Base-by-base conservation (phyloP, 2,329 filamentous ascomycete genomes). In the Sporothrix protearum region DNA sequence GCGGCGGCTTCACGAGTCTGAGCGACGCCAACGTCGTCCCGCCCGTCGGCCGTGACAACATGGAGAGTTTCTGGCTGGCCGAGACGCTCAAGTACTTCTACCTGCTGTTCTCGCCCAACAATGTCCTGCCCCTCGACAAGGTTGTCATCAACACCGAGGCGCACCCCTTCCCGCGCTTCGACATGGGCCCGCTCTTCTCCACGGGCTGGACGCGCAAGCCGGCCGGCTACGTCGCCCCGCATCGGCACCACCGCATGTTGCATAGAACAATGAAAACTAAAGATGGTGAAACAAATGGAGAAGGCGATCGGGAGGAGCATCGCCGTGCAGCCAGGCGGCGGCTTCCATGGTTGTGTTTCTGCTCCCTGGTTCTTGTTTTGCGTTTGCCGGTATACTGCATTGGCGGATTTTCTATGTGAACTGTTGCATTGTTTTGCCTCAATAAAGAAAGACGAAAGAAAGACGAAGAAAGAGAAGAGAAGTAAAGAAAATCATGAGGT, bases 51-150 rank as follows among this genome's bases (percentile, higher is more conserved):
- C 86, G 89, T 73, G 95, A 99, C 81, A 98, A 98, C 76, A 97
- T 99, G 95, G 96, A 99, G 83, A 96, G 93, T 79, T 98, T 98
- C 82, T 99, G 96, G 96, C 87, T 99, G 84, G 94, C 96, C 63
- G 96, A 99, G 83, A 99, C 96, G 28, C 85, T 99, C 59, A 99
- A 99, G 82, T 99, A 99, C 80, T 92, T 99, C 80, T 99, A 97
- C 80, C 88, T 99, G 53, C 85, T 99, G 45, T 99, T 99, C 82
- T 94, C 93, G 2, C 89, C 92, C 3, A 85, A 91, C 75, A 92
- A 96, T 73, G 81, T 97, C 49, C 84, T 98, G 55, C 93, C 94
- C 1, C 85, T 99, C 42, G 92, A 96, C 76, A 88, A 94, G 77
- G 85, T 97, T 33, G 94, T 99, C 51, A 89, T 98, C 78, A 99